Conservation (phyloP, 2,329 filamentous ascomycete species). For the Camptophora hylomeconis region DNA sequence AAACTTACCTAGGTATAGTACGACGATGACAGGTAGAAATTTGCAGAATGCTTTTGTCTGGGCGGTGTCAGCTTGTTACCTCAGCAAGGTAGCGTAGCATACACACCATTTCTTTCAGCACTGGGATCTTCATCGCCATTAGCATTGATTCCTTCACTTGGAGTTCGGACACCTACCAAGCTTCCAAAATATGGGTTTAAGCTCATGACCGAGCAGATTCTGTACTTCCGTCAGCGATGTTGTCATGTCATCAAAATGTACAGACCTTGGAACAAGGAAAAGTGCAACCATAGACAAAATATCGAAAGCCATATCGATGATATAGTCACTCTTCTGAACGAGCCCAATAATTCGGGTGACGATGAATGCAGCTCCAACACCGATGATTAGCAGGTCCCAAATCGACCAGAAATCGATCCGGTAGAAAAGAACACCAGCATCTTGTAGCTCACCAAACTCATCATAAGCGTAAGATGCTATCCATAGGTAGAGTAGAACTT, state of each 20-base stretch:
- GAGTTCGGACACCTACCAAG: constrained; percentile 30
- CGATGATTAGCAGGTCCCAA: constrained; percentile 61
- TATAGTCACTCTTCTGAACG: constrained; percentile 41
- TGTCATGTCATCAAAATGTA: constrained; percentile 3
- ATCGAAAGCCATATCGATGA: constrained; percentile 75
- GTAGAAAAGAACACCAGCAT: constrained; percentile 79
- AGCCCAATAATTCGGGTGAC: constrained; percentile 55
- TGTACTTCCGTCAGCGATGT: constrained; percentile 19
- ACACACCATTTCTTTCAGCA: constrained; percentile 74
- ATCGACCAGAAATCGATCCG: constrained; percentile 70
- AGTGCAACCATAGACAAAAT: constrained; percentile 80
- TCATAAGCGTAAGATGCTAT: constrained; percentile 80
- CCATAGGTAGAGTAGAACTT: constrained; percentile 71
- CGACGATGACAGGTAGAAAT: constrained; percentile 63
- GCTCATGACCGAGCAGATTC: constrained; percentile 75
- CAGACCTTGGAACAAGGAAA: constrained; percentile 65
- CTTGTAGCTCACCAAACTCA: constrained; percentile 69
- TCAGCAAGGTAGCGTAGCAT: neutral
- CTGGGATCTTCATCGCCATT: constrained; percentile 50
- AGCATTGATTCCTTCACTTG: neutral
- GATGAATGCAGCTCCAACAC: constrained; percentile 58
- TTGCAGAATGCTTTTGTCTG: constrained; percentile 74
- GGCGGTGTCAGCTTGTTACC: constrained; percentile 4
- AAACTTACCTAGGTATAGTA: constrained; percentile 58
- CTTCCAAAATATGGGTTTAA: constrained; percentile 85